Evolutionary conservation across 352 stramenopile species (phyloP).

Genomic region (Globisporangium recalcitrans): DNA sequence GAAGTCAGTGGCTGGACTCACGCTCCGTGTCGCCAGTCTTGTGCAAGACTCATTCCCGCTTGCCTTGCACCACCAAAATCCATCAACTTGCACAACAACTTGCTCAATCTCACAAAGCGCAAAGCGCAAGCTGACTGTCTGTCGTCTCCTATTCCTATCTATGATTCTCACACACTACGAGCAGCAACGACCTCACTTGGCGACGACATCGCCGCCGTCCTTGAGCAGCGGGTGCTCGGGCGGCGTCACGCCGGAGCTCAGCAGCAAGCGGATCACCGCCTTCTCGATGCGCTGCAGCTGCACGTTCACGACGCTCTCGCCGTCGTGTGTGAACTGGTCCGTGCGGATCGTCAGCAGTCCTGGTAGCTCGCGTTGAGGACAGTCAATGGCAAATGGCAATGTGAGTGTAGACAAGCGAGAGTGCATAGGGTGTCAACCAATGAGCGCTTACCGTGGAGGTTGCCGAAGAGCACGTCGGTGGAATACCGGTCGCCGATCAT

Average conservation of each 20-base stretch:
- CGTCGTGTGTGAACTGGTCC: slow-evolving; percentile 66
- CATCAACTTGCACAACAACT: not conserved
- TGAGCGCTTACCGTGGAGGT: slow-evolving; percentile 77
- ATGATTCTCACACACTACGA: not conserved
- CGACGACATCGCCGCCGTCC: not conserved
- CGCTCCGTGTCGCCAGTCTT: not conserved
- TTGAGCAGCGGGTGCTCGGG: slow-evolving; percentile 36
- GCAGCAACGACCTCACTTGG: not conserved
- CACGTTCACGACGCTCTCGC: slow-evolving; percentile 62
- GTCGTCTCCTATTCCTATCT: not conserved
- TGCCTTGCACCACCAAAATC: not conserved
- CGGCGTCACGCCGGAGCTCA: slow-evolving; percentile 34
- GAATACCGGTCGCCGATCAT: slow-evolving; percentile 96
- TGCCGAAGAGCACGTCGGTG: slow-evolving; percentile 97
- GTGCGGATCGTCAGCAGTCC: slow-evolving; percentile 96
- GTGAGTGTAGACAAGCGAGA: not conserved
- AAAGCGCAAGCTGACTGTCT: not conserved
- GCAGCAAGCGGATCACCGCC: slow-evolving; percentile 43
- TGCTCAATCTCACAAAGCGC: not conserved
- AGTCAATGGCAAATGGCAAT: not conserved
- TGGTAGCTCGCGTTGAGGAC: slow-evolving; percentile 12
- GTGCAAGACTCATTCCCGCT: not conserved
- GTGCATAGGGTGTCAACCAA: not conserved
- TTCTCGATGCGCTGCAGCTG: slow-evolving; percentile 71
- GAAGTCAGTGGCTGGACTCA: not conserved